Base-by-base conservation (phyloP, 331 rosid species). In the Quercus phellos region DNA sequence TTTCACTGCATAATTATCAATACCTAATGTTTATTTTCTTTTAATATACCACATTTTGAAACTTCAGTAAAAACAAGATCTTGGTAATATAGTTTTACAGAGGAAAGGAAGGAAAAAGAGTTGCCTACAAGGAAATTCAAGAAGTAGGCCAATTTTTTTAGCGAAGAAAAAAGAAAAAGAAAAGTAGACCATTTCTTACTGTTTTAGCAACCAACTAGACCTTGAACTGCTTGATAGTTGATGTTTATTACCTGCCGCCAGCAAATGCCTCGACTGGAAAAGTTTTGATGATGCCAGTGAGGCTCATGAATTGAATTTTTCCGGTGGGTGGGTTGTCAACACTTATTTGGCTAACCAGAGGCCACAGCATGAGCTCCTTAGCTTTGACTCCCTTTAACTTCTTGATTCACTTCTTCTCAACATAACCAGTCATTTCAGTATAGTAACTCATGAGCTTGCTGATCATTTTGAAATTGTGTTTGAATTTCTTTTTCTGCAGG, bases 331-430 rank as follows among this genome's bases (percentile, higher is more conserved):
- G 77, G 4, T 87, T 89, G 22, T 84, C 92, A 4, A 78, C 84
- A 5, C 54, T 73, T 64, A 94, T 94, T 81, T 92, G 96, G 43
- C 90, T 90, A 74, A 94, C 97, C 0, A 97, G 97, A 0, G 98
- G 98, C 98, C 98, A 94, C 0, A 94, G 78, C 94, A 94, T 85
- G 13, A 94, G 92, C 84, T 94, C 98, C 80, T 92, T 94, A 1
- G 98, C 98, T 75, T 92, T 90, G 73, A 94, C 96, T 19, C 98
- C 97, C 80, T 92, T 92, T 32, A 92, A 89, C 82, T 92, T 90
- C 92, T 88, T 90, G 51, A 90, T 94, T 79, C 71, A 82, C 70
- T 88, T 87, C 85, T 92, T 87, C 6, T 75, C 77, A 3, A 94
- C 61, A 42, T 22, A 88, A 0, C 94, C 98, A 3, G 79, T 92